Percentiles rank a stretch among this genome's conserved stretches.
phyloP scores from a whole-genome alignment of 75 land plant genomes.

The Gnetum montanum region DNA sequence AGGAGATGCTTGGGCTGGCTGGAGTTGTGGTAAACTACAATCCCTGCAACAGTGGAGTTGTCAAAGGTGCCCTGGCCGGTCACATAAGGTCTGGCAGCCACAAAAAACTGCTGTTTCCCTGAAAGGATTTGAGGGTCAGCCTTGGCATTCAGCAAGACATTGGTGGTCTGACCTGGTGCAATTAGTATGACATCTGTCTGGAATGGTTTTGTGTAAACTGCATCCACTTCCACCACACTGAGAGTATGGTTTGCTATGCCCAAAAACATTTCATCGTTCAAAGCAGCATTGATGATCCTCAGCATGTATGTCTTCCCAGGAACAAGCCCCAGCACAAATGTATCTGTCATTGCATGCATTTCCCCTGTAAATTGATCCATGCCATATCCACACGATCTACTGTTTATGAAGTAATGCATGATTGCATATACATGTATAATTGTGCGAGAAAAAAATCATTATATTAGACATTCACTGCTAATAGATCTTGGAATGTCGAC shows the following conservation, averaged over 20 bases:
- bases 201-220: slow-evolving; percentile 37
- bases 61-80: slow-evolving; percentile 21
- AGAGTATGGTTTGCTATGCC: slow-evolving; percentile 47
- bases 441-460: not conserved
- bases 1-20: too few relatives aligned
- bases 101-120: too few relatives aligned
- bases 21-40: slow-evolving; percentile 17
- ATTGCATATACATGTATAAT: too few relatives aligned
- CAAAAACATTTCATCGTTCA: slow-evolving; percentile 49
- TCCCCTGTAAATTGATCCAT: not conserved
- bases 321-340: slow-evolving; percentile 25
- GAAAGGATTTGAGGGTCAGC: slow-evolving; percentile 26
- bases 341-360: slow-evolving; percentile 11
- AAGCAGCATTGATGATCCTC: slow-evolving; percentile 46
- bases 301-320: slow-evolving; percentile 49
- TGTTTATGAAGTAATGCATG: too few relatives aligned
- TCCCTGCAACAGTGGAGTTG: slow-evolving; percentile 9
- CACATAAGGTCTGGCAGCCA: slow-evolving; percentile 37
- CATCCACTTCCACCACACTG: slow-evolving; percentile 58
- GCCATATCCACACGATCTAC: too few relatives aligned
- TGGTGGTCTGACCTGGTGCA: slow-evolving; percentile 61
- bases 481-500: too few relatives aligned
- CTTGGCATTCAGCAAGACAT: slow-evolving; percentile 43
- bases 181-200: slow-evolving; percentile 17
- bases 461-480: not conserved